Evolutionary conservation across 1,139 yeast species (phyloP), one percentile per base, ranked within the genome.

Genomic region (Geotrichum carabidarum): DNA sequence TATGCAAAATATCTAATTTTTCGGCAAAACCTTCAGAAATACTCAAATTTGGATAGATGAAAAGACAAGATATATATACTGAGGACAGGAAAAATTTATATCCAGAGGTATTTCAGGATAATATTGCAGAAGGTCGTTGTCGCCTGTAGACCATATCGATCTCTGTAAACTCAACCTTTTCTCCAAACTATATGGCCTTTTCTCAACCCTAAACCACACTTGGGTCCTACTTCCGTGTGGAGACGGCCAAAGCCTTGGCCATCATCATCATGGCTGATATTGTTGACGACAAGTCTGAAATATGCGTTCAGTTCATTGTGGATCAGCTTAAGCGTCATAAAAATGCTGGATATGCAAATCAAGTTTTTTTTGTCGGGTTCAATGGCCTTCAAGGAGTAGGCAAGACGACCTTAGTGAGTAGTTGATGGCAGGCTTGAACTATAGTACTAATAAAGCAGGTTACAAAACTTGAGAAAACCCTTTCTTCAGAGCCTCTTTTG

Each of bases 401-500:
- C 8, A 54, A 54, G 42, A 50, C 57, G n/a, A 54, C 57, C 11
- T 14, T 54, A 2, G 57, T 50, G 27, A 46, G 17, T 6, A 8
- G 7, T 22, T 44, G 15, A 15, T 40, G 12, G 30, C 11, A 9
- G 17, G 14, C 2, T 38, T 38, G 22, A 38, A 38, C 17, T 12
- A 5, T 35, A 12, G 14, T 35, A 35, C 14, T 12, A 15, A 12
- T 22, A 3, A 22, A 5, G 4, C 27, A 22, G 27, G 27, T 22
- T 22, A 36, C 15, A n/a, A 12, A 5, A 11, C 51, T 48, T 27
- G 44, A 40, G 15, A 17, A 38, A 22, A 48, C 44, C n/a, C 51
- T 48, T 5, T 2, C 15, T 27, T 11, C 8, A 9, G 31, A 34
- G 27, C 75, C 72, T 51, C 78, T 80, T 5, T 58, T 70, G 0